A percentile compares a stretch with the other conserved stretches of the same genome.
phyloP scores from a whole-genome alignment of 1,284 basidiomycete genomes.

The Peniophora sp. region DNA sequence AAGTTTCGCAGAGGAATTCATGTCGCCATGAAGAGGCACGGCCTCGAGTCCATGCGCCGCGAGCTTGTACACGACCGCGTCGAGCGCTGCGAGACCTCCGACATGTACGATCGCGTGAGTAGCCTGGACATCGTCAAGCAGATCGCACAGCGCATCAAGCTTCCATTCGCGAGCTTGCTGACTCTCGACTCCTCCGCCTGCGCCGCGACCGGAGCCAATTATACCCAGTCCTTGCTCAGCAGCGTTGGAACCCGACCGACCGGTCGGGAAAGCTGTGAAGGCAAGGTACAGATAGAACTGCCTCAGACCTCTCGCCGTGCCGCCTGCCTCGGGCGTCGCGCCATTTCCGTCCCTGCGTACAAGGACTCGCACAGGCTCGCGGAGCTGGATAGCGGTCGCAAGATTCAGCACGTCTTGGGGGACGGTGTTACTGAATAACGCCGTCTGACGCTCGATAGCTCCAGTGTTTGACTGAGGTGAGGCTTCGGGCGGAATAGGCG shows the following conservation, averaged over 20 bases:
- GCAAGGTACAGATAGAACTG: conserved; percentile 92
- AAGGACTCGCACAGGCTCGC: conserved; percentile 92
- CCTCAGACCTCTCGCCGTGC: conserved; percentile 76
- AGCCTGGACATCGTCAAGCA: conserved; percentile 86
- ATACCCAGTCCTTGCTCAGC: conserved; percentile 67
- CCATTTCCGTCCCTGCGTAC: conserved; percentile 92
- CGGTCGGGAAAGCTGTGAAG: conserved; percentile 77
- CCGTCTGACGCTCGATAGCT: conserved; percentile 83
- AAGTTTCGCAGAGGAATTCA: conserved; percentile 75
- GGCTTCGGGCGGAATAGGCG: conserved; percentile 27
- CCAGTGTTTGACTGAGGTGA: conserved; percentile 18
- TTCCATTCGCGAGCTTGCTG: conserved; percentile 95
- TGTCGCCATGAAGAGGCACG: conserved; percentile 81
- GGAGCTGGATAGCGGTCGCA: conserved; percentile 79
- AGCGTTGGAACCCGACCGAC: conserved; percentile 54
- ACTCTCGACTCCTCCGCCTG: conserved; percentile 64
- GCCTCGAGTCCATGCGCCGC: conserved; percentile 79
- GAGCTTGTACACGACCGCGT: conserved; percentile 86
- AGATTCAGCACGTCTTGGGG: conserved; percentile 92
- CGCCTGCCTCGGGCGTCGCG: conserved; percentile 59
- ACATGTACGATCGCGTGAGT: conserved; percentile 86
- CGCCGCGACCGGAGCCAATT: conserved; percentile 80
- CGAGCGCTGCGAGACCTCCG: conserved; percentile 77
- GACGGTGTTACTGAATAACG: conserved; percentile 91
- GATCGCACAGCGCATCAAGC: conserved; percentile 87